Conservation (phyloP, 2,329 filamentous ascomycete species). For the Ophiostoma australiae region DNA sequence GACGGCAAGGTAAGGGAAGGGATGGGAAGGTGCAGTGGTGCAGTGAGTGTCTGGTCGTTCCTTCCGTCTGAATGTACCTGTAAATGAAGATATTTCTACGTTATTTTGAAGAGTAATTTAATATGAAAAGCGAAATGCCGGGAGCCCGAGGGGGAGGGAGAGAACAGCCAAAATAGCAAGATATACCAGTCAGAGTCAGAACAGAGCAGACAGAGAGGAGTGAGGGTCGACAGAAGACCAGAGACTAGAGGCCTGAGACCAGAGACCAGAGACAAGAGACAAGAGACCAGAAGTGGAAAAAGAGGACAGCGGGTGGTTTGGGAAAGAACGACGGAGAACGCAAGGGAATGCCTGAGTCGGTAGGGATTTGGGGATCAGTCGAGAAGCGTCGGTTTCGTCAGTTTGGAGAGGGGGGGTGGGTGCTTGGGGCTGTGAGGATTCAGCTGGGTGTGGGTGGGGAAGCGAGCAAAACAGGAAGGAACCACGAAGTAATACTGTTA, state of each 20-base stretch:
- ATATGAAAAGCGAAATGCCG: neutral
- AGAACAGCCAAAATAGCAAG: neutral
- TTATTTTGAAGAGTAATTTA: neutral
- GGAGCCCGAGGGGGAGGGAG: neutral
- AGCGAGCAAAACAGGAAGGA: neutral
- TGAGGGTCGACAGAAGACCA: neutral
- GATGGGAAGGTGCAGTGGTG: neutral
- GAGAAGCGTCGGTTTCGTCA: neutral
- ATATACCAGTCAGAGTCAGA: neutral
- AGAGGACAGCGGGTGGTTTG: neutral
- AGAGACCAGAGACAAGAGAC: constrained; percentile 25
- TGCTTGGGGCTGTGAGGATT: neutral
- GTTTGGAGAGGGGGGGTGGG: neutral
- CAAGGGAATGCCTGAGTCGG: constrained; percentile 4
- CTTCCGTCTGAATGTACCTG: neutral
- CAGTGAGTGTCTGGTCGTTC: neutral
- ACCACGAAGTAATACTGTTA: neutral
- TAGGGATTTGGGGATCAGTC: neutral
- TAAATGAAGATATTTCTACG: neutral
- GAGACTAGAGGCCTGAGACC: neutral
- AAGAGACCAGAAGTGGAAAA: constrained; percentile 30
- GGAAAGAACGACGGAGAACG: constrained; percentile 14
- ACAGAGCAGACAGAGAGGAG: neutral
- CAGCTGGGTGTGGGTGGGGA: neutral
- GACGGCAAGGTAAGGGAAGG: neutral